Conservation (phyloP, 2,329 filamentous ascomycete species). For the Ascosphaera acerosa region DNA sequence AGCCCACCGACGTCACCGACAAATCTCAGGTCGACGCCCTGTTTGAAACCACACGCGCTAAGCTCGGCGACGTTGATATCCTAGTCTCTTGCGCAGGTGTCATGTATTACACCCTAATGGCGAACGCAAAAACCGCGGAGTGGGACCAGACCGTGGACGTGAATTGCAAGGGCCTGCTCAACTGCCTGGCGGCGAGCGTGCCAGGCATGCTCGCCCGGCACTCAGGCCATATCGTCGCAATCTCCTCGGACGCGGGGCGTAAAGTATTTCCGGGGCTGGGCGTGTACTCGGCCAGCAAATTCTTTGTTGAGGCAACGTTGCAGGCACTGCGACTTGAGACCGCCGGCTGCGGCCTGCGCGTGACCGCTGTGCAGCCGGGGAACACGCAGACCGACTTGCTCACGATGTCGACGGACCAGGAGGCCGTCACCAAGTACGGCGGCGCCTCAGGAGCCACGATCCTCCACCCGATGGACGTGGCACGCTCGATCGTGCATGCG, state of each 20-base stretch:
- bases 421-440: slow-evolving; percentile 56
- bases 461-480: slow-evolving; percentile 47
- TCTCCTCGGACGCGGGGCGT: slow-evolving; percentile 57
- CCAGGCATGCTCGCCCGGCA: slow-evolving; percentile 46
- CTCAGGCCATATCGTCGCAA: slow-evolving; percentile 48
- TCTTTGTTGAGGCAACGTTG: slow-evolving; percentile 65
- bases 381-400: slow-evolving; percentile 51
- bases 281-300: slow-evolving; percentile 62
- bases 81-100: slow-evolving; percentile 60
- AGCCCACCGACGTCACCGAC: slow-evolving; percentile 47
- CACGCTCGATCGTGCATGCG: slow-evolving; percentile 46
- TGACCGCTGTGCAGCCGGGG: slow-evolving; percentile 52
- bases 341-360: slow-evolving; percentile 43
- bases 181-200: slow-evolving; percentile 43
- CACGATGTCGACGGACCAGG: slow-evolving; percentile 46
- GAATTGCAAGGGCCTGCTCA: slow-evolving; percentile 60
- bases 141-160: slow-evolving; percentile 68
- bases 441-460: slow-evolving; percentile 51
- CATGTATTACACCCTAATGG: slow-evolving; percentile 81
- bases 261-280: slow-evolving; percentile 62
- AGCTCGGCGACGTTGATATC: slow-evolving; percentile 50
- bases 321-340: slow-evolving; percentile 52
- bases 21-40: slow-evolving; percentile 40
- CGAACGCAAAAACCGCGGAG: slow-evolving; percentile 44
- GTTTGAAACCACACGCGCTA: slow-evolving; percentile 29